Evolutionary conservation across 1,139 yeast genomes (phyloP).

Genomic region (Suhomyces bribrorum): DNA sequence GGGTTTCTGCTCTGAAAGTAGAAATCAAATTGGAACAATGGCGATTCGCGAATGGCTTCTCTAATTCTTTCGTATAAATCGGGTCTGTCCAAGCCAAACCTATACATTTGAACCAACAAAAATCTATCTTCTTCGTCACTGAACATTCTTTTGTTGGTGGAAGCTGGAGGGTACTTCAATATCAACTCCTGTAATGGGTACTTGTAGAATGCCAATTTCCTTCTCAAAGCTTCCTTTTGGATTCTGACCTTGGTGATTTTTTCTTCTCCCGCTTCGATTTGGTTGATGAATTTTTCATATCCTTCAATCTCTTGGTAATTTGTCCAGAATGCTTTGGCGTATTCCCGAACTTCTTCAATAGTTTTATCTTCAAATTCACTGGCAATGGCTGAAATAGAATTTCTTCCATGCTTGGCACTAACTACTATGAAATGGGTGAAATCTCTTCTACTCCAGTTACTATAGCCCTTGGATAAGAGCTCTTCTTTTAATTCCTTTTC

Average conservation of each 20-base stretch:
- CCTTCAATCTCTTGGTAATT: constrained; percentile 69
- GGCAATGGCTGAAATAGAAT: constrained; percentile 60
- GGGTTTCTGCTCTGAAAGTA: constrained; percentile 69
- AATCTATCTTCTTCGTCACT: constrained; percentile 77
- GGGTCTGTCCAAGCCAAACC: constrained; percentile 65
- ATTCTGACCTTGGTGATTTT: constrained; percentile 56
- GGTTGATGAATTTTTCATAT: constrained; percentile 63
- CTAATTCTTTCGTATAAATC: constrained; percentile 66
- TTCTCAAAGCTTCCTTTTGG: constrained; percentile 66
- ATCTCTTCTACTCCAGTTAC: constrained; percentile 72
- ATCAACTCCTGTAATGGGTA: constrained; percentile 67
- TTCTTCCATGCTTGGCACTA: constrained; percentile 68
- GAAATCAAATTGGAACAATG: constrained; percentile 67
- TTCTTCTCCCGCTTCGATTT: constrained; percentile 78
- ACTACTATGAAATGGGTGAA: constrained; percentile 65
- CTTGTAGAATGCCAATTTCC: constrained; percentile 60
- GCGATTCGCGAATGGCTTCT: constrained; percentile 60
- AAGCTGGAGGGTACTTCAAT: constrained; percentile 62
- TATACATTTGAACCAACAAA: constrained; percentile 61
- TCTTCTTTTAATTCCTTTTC: constrained; percentile 60
- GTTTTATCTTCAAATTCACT: constrained; percentile 66
- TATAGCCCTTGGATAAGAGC: constrained; percentile 57
- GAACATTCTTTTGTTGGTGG: constrained; percentile 57
- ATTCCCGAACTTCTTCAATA: constrained; percentile 65
- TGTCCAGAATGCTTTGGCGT: constrained; percentile 68